Evolutionary conservation across 2,329 filamentous ascomycete species (phyloP), one percentile per base, ranked within the genome.

Genomic region (Cytospora piceae): DNA sequence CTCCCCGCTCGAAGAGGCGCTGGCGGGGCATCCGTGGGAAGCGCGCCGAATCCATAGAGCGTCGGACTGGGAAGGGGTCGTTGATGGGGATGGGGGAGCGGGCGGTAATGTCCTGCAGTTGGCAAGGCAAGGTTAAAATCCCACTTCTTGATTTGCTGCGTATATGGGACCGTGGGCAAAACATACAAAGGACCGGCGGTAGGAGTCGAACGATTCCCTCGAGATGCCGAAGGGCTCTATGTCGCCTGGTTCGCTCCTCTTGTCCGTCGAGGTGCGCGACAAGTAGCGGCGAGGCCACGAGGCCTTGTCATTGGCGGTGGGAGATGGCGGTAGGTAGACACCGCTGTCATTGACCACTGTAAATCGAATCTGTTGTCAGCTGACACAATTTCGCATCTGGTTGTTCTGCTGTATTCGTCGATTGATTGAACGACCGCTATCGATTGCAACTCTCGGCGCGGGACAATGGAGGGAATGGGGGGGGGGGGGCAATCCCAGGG

Each of bases 221-320:
- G 94, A 97, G 76, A 98, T 98, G 69, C 91, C 93, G 76, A 98
- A 98, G 17, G 91, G 93, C 75, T 98, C 94, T 72, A 93, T 94
- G 68, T 96, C 93, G 72, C 89, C 88, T 67, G 92, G 81, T 71
- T 90, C 86, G 63, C 74, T 79, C 64, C 79, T 79, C 37, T 81
- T 84, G 70, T 86, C 83, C 70, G 80, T 82, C 6, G 86, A 88
- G 53, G 79, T 80, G 64, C 84, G 80, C 12, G 84, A 83, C 15
- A 86, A 77, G 68, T 83, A 81, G 68, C 82, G 80, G 70, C 82
- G 81, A 31, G 83, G 83, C 93, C 93, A 97, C 72, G 93, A 90
- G 68, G 85, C 85, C 62, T 67, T 67, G 74, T 92, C 92, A 76
- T 92, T 92, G 78, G 89, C 92, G 78, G 89, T 87, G 2, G 94